Evolutionary conservation across 352 stramenopile species (phyloP).

Genomic region (Discostella stelligera): DNA sequence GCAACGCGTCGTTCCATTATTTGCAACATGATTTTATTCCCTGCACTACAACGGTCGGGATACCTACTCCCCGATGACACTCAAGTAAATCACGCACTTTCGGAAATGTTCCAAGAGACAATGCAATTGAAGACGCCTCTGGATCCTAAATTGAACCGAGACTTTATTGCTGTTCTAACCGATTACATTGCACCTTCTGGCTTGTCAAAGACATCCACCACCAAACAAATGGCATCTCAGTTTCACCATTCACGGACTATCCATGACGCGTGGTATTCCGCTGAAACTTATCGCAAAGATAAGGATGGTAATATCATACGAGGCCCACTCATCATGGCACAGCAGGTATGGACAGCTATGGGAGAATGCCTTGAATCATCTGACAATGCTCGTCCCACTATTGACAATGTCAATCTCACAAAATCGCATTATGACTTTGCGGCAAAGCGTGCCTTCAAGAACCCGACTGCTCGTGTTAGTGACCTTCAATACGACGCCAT

Average conservation of each 20-base stretch:
- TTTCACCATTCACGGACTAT: conserved; percentile 5
- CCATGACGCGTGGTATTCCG: conserved; percentile 1
- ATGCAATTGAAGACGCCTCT: not conserved
- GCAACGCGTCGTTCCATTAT: not conserved
- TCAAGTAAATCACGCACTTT: not conserved
- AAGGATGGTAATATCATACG: conserved; percentile 10
- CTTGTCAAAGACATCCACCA: conserved; percentile 5
- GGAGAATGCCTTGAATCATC: not conserved
- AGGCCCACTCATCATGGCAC: conserved; percentile 1
- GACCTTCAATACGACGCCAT: conserved; percentile 1
- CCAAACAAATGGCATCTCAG: conserved; percentile 4
- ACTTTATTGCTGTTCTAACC: conserved; percentile 2
- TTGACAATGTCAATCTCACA: conserved; percentile 1
- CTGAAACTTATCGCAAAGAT: conserved; percentile 1
- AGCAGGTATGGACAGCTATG: conserved; percentile 2
- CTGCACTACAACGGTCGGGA: not conserved
- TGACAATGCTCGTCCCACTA: not conserved
- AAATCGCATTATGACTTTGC: conserved; percentile 6
- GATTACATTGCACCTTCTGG: conserved; percentile 3
- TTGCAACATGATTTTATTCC: not conserved
- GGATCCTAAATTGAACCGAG: conserved; percentile 1
- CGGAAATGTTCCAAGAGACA: conserved; percentile 5
- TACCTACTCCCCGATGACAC: not conserved
- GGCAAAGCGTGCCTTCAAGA: conserved; percentile 1
- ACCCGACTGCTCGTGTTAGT: not conserved